Conservation (phyloP, 345 rosid genomes). For the Eucalyptus cloeziana region DNA sequence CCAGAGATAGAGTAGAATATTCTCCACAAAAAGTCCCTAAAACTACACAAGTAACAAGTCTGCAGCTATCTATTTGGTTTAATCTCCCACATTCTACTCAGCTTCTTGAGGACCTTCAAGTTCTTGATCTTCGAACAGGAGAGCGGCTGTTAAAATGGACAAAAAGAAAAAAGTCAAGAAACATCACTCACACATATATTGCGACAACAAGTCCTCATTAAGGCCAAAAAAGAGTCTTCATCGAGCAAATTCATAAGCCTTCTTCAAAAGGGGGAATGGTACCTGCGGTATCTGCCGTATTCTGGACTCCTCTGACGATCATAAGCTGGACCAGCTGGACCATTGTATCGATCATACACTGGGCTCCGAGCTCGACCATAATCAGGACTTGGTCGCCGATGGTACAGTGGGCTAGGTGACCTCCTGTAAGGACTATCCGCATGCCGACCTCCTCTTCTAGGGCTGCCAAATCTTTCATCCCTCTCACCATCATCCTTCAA, state of each 20-base stretch:
- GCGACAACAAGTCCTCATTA: background rate
- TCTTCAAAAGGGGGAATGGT: background rate
- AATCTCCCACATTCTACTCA: background rate
- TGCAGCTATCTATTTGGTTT: background rate
- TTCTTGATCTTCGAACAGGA: constrained; percentile 48
- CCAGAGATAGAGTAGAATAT: background rate
- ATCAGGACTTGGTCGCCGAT: constrained; percentile 68
- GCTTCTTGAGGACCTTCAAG: constrained; percentile 4
- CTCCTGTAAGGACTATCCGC: constrained; percentile 34
- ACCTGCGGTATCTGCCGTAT: constrained; percentile 61
- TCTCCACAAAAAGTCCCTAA: background rate
- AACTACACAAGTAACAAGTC: background rate
- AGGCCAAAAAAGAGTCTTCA: background rate
- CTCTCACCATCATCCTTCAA: constrained; percentile 68
- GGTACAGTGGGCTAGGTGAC: constrained; percentile 62
- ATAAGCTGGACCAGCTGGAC: constrained; percentile 34
- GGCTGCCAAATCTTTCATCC: constrained; percentile 50
- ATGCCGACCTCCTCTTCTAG: constrained; percentile 40
- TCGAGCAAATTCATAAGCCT: background rate
- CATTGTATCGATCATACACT: constrained; percentile 54
- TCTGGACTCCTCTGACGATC: constrained; percentile 44
- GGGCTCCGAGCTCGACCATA: constrained; percentile 73
- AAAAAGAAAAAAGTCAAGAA: background rate
- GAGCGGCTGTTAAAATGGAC: constrained; percentile 37
- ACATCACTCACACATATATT: background rate